Evolutionary conservation across 345 rosid genomes (phyloP), one percentile per base, ranked within the genome.

Genomic region (Eucalyptus decipiens): DNA sequence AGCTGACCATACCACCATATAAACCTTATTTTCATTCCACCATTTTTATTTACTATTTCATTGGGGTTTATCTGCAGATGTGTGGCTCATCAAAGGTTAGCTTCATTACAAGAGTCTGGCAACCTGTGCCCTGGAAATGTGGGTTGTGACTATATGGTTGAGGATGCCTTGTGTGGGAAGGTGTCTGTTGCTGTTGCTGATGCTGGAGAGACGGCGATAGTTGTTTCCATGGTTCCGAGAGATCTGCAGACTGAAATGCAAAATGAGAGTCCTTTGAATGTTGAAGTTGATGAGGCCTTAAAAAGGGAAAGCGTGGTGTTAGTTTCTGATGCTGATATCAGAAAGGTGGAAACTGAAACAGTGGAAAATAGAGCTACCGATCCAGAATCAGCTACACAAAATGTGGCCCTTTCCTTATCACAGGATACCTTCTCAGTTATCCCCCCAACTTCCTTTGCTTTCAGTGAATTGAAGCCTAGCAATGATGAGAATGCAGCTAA

Each of bases 131-230:
- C 90, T 32, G 96, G 93, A 88, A 92, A 86, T 89, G 90, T 89
- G 47, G 90, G 90, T 90, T 89, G 89, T 60, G 93, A 87, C 91
- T 92, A 89, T 92, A 92, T 93, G 90, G 91, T 89, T 18, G 94
- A 96, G 90, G 92, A 92, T 92, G 52, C 94, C 87, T 94, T 92
- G 83, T 89, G 95, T 88, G 94, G 98, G 88, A 97, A 96, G 88
- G 83, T 98, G 89, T 93, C 97, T 90, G 95, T 98, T 86, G 93
- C 97, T 88, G 92, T 97, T 86, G 99, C 98, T 90, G 99, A 97
- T 93, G 94, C 94, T 81, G 99, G 99, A 87, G 99, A 97, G 93
- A 97, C 99, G 7, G 99, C 98, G 83, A 50, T 98, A 91, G 97
- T 98, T 88, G 97, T 98, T 91, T 95, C 99, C 87, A 94, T 95